A percentile compares a stretch with the other conserved stretches of the same genome.
Evolutionary conservation across 495 filamentous ascomycete species (phyloP).

Genomic region (Thozetella sp.): DNA sequence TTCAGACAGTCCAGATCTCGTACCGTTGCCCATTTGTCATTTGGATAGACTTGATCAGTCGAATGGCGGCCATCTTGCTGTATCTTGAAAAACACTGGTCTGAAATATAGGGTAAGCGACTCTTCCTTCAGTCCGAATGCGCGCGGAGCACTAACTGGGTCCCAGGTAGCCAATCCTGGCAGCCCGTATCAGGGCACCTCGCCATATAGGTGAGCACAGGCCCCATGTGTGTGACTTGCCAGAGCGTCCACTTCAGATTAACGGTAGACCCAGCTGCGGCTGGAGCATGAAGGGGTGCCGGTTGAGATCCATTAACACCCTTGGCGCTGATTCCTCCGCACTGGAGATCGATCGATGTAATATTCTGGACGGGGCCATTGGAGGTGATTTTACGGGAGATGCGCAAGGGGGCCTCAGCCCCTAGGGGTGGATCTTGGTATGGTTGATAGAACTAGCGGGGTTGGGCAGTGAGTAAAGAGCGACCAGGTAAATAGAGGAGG

Average conservation of each 20-base stretch:
- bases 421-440: slow-evolving; percentile 47
- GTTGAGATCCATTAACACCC: slow-evolving; percentile 42
- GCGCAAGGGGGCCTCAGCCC: slow-evolving; percentile 26
- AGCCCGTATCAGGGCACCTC: slow-evolving; percentile 24
- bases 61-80: slow-evolving; percentile 55
- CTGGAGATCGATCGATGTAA: slow-evolving; percentile 43
- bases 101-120: slow-evolving; percentile 36
- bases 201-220: slow-evolving; percentile 59
- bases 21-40: slow-evolving; percentile 17
- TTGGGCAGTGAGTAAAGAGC: not conserved
- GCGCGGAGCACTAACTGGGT: slow-evolving; percentile 17
- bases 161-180: slow-evolving; percentile 11
- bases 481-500: not conserved
- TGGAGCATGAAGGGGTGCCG: slow-evolving; percentile 51
- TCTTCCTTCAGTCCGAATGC: slow-evolving; percentile 7
- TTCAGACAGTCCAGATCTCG: slow-evolving; percentile 10
- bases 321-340: slow-evolving; percentile 38
- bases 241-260: slow-evolving; percentile 62
- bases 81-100: slow-evolving; percentile 62
- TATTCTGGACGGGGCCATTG: slow-evolving; percentile 46
- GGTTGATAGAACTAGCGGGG: slow-evolving; percentile 30
- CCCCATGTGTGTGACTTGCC: slow-evolving; percentile 62
- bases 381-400: slow-evolving; percentile 43
- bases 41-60: slow-evolving; percentile 38
- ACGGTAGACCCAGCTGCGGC: slow-evolving; percentile 55